These are phyloP conservation scores for Begonia peltatifolia DNA, from an alignment of 306 rosid genomes.

Conservation along the genomic window DNA sequence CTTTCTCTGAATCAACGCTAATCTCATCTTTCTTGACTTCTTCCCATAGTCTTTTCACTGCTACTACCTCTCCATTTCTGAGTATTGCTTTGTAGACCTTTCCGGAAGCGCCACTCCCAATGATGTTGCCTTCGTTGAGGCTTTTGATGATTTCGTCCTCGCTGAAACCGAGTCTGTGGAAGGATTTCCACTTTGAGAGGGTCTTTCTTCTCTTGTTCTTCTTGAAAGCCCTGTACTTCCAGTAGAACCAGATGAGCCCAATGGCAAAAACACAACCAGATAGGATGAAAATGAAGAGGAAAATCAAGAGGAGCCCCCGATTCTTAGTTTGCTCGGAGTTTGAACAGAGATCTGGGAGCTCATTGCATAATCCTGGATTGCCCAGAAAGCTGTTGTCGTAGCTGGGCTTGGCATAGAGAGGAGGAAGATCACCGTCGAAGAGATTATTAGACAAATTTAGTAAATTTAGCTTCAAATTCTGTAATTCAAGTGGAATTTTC, in stretches of 20 bases:
- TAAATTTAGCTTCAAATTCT: constrained; percentile 50
- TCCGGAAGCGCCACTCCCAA: constrained; percentile 70
- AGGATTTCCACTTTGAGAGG: constrained; percentile 55
- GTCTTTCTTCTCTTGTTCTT: constrained; percentile 28
- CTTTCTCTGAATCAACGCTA: constrained; percentile 21
- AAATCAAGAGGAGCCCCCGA: constrained; percentile 25
- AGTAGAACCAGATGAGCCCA: constrained; percentile 49
- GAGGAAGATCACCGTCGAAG: constrained; percentile 50
- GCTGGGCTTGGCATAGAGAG: constrained; percentile 35
- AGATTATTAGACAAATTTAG: constrained; percentile 49
- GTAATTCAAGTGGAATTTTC: constrained; percentile 48
- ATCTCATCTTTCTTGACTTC: constrained; percentile 18
- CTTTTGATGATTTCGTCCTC: constrained; percentile 42
- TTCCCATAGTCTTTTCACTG: constrained; percentile 64
- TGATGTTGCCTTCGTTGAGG: constrained; percentile 50
- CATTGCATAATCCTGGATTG: constrained; percentile 46
- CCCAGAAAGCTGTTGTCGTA: constrained; percentile 48
- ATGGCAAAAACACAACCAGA: constrained; percentile 42
- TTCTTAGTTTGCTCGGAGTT: constrained; percentile 18
- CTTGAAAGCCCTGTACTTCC: constrained; percentile 34
- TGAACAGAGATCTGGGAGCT: constrained; percentile 38
- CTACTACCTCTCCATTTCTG: constrained; percentile 49
- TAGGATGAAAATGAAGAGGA: constrained; percentile 34
- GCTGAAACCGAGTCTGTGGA: constrained; percentile 56
- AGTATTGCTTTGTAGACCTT: constrained; percentile 63